These are phyloP conservation scores for Trametes villosa DNA, from an alignment of 768 basidiomycete genomes.

Conservation along the genomic window DNA sequence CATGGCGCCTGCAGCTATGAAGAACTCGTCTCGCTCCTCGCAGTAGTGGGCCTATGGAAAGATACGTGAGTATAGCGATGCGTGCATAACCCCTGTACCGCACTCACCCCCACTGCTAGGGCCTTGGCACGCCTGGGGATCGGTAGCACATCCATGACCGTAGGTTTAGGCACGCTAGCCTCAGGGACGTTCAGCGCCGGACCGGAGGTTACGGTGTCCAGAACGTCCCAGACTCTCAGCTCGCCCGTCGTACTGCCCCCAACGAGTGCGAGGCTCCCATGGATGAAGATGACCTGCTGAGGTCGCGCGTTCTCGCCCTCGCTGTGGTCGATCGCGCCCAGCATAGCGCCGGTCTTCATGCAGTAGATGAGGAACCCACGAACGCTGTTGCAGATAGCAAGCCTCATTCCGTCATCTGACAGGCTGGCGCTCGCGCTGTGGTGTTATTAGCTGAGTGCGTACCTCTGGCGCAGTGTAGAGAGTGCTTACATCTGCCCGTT, in stretches of 20 bases:
- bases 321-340: not conserved
- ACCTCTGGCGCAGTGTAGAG: not conserved
- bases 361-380: constrained; percentile 1
- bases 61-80: not conserved
- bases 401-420: not conserved
- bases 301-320: not conserved
- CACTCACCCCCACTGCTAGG: not conserved
- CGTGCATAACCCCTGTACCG: not conserved
- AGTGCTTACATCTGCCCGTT: not conserved
- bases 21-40: not conserved
- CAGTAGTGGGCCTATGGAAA: not conserved
- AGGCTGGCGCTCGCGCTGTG: constrained; percentile 10
- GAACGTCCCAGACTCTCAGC: not conserved
- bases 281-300: not conserved
- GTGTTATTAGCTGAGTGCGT: too few relatives aligned
- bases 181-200: not conserved
- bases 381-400: constrained; percentile 8
- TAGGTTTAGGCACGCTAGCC: not conserved
- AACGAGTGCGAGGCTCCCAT: constrained; percentile 2
- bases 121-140: not conserved
- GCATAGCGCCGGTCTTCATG: not conserved
- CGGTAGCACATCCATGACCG: not conserved
- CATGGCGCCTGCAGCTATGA: constrained; percentile 2
- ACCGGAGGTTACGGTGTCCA: not conserved
- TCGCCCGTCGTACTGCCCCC: not conserved